Base-by-base conservation (phyloP, 2,329 filamentous ascomycete species). In the Cladophialophora psammophila region DNA sequence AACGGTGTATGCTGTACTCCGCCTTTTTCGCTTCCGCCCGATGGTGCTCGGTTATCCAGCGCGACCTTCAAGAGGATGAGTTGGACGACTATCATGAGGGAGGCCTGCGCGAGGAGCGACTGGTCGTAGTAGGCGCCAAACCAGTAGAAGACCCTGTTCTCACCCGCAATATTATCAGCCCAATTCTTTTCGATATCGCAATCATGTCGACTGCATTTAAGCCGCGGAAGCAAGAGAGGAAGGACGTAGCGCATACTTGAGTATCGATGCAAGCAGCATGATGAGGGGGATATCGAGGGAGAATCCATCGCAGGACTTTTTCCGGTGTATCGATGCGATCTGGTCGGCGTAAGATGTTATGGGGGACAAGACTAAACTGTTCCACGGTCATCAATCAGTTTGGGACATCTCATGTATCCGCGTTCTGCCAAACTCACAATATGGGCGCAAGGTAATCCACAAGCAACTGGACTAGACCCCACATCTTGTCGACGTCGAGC, bases 261-360 rank as follows among this genome's bases (percentile, higher is more conserved):
- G 75, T 65, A 89, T 87, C 42, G 86, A 88, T 38, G 87, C 84
- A 64, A 88, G 81, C 18, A 90, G 85, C 87, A 90, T 90, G 71
- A 90, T 90, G 72, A 90, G 77, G 15, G 87, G 87, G 42, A 90
- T 89, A 74, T 90, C 88, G 72, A 90, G 80, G 15, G 87, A 89
- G 78, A 90, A 90, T 36, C 88, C 88, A 38, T 84, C 85, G 3
- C 87, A 89, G 64, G 81, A 86, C 72, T 85, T 83, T 65, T 78
- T 84, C 71, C 83, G 83, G 78, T 89, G 84, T 74, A 90, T 90
- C 72, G 84, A 86, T 76, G 87, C 83, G 75, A 90, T 90, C 75
- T 90, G 88, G 76, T 90, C 88, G 68, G 86, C 84, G 79, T 90
- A 90, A 72, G 86, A 88, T 58, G 87, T 89, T 66, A 90, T 78